Conservation (phyloP, 2,329 filamentous ascomycete species). For the Parastagonospora nodorum region DNA sequence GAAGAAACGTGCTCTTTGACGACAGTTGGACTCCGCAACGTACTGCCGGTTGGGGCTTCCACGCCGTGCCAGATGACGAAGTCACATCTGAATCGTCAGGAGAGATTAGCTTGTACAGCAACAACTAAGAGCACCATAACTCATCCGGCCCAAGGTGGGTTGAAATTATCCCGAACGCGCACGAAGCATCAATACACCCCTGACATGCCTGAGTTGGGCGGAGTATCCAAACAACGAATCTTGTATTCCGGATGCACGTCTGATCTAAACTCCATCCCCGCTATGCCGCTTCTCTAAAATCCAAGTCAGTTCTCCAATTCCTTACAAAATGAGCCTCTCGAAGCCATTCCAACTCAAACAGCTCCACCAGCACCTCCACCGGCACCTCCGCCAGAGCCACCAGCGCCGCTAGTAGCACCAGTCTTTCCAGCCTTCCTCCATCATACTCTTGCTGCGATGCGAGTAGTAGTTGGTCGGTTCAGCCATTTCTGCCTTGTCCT, state of each 20-base stretch:
- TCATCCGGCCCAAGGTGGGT: too few species aligned
- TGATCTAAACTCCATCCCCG: neutral
- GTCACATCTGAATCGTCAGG: slow-evolving; percentile 16
- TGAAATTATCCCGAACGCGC: too few species aligned
- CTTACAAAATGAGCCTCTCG: neutral
- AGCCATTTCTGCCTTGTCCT: slow-evolving; percentile 43
- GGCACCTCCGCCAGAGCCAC: slow-evolving; percentile 14
- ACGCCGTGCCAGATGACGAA: neutral
- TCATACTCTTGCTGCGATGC: slow-evolving; percentile 40
- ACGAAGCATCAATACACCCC: too few species aligned
- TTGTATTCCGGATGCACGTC: neutral
- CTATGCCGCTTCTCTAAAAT: neutral
- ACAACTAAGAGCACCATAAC: neutral
- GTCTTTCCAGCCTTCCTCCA: slow-evolving; percentile 37
- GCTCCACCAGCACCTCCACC: slow-evolving; percentile 12
- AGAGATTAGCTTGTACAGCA: slow-evolving; percentile 20
- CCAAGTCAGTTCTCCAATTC: neutral
- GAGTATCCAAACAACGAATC: neutral
- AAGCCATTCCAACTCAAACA: neutral
- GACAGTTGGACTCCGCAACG: neutral
- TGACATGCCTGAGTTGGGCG: neutral
- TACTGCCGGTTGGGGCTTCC: neutral
- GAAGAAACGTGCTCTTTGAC: too few species aligned
- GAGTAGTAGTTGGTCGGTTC: slow-evolving; percentile 42
- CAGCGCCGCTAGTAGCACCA: slow-evolving; percentile 10